Evolutionary conservation across 2,329 filamentous ascomycete species (phyloP), one percentile per base, ranked within the genome.

Genomic region (Elsinoe ampelina): DNA sequence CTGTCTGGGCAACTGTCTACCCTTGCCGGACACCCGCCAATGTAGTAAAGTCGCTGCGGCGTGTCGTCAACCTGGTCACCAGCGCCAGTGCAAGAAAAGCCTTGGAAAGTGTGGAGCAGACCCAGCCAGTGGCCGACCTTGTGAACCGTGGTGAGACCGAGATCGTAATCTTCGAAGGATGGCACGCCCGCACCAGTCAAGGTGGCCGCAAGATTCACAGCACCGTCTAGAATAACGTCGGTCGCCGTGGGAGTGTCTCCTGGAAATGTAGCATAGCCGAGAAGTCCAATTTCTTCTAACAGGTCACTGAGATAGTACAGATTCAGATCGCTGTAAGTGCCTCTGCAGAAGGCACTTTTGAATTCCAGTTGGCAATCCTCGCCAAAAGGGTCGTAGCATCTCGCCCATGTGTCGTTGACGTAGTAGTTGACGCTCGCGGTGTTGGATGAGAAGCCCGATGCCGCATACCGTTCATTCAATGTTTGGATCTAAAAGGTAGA

Each of bases 291-390:
- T 19, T 61, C 63, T 35, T 57, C 61, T 38, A 61, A 58, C 7
- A 81, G 70, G 58, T 80, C 71, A 26, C 75, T 77, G 62, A 80
- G 75, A 68, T 80, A 81, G 67, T 81, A 82, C 54, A 82, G 69
- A 65, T 82, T 82, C 19, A 82, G 71, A 1, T 75, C 73, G 32
- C 64, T 62, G 65, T 82, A 82, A 38, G 64, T 73, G 50, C 79
- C 79, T 61, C 74, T 70, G 17, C 76, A 77, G 5, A 82, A 73
- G 2, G 72, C 65, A 35, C 66, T 64, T 65, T 81, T 81, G 78
- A 81, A 80, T 6, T 48, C 43, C 2, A 32, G 19, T n/a, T 48
- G 20, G 15, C 43, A 48, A 5, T 34, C 11, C 58, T 71, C 73
- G 35, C 69, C 71, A 42, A 70, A 67, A 3, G 43, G 20, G 12